phyloP scores from a whole-genome alignment of 257 asterid species.

The Avicennia marina region DNA sequence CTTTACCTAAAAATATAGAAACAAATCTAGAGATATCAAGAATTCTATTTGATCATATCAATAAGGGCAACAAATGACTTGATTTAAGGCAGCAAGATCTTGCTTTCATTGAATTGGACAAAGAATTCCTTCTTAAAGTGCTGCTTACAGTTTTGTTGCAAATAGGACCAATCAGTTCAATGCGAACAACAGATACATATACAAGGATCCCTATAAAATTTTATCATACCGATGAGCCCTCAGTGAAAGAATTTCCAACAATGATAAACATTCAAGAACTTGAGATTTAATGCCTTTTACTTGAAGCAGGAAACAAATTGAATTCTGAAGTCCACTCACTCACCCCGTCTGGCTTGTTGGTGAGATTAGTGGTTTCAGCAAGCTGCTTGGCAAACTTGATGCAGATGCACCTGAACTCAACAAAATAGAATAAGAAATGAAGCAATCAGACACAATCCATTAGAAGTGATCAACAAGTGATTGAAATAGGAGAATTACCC shows the following conservation, averaged over 20 bases:
- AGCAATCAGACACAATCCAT: neutral
- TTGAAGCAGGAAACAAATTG: no score
- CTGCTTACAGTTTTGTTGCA: constrained; percentile 10
- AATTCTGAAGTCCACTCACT: constrained; percentile 3
- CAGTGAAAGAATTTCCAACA: constrained; percentile 48
- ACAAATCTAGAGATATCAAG: no score
- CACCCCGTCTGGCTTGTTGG: constrained; percentile 53
- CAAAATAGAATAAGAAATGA: neutral
- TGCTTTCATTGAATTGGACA: neutral
- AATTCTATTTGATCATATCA: no score
- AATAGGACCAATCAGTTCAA: constrained; percentile 43
- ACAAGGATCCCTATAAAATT: constrained; percentile 53
- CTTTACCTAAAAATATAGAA: no score
- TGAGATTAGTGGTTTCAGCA: constrained; percentile 43
- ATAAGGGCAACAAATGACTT: no score
- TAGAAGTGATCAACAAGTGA: no score
- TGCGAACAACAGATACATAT: constrained; percentile 49
- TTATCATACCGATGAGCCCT: constrained; percentile 59
- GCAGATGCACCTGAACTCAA: constrained; percentile 36
- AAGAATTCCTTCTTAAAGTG: no score
- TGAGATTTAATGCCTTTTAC: neutral
- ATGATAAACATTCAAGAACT: neutral
- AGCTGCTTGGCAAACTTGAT: constrained; percentile 46
- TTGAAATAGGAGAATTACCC: constrained; percentile 27
- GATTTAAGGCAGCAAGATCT: neutral